These are phyloP conservation scores for Penicillium waksmanii DNA, from an alignment of 495 filamentous ascomycete genomes.

Conservation along the genomic window DNA sequence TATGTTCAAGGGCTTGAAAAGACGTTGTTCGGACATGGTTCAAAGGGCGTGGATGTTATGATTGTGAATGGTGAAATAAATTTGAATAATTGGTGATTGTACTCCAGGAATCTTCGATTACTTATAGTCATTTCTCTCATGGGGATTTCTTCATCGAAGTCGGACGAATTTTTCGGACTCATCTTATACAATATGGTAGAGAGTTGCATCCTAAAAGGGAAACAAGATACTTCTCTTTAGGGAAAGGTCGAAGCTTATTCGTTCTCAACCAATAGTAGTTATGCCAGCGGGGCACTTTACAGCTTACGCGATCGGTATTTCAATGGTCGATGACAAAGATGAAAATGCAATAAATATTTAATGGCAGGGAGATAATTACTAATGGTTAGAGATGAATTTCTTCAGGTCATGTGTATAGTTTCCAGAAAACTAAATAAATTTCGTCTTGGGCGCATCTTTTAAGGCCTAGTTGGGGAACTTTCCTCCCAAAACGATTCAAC, in stretches of 20 bases:
- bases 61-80: background rate
- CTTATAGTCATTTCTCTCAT: no score
- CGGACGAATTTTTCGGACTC: background rate
- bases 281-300: no score
- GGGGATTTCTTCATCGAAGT: background rate
- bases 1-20: constrained; percentile 57
- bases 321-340: no score
- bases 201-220: constrained; percentile 21
- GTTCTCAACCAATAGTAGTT: background rate
- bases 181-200: constrained; percentile 9
- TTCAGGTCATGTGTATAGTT: no score
- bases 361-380: no score
- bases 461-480: background rate
- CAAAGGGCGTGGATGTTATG: background rate
- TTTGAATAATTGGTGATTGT: background rate
- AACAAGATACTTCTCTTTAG: constrained; percentile 23
- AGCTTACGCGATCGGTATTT: no score
- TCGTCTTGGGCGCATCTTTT: no score
- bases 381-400: no score
- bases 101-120: no score
- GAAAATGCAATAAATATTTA: no score
- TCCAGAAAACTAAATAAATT: no score
- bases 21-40: constrained; percentile 20
- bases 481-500: constrained; percentile 38
- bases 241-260: constrained; percentile 14